phyloP scores from a whole-genome alignment of 495 filamentous ascomycete genomes.

The Talaromyces borbonicus region DNA sequence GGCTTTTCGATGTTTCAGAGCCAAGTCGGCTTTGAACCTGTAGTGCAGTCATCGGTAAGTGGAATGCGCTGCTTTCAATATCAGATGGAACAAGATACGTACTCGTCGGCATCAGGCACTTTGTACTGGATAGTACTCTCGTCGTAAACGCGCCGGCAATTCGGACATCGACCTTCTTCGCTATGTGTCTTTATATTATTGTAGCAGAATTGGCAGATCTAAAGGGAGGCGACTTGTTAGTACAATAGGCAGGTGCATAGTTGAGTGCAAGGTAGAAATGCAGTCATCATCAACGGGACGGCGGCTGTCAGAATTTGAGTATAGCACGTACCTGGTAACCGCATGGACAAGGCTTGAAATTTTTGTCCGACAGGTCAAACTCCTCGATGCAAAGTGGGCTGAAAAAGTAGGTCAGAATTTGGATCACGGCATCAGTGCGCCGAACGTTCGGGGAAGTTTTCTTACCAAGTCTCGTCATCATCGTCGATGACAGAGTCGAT shows the following conservation, averaged over 20 bases:
- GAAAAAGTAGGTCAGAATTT: constrained; percentile 11
- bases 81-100: constrained; percentile 21
- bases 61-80: not conserved
- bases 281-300: too few relatives aligned
- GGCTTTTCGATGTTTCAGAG: constrained; percentile 83
- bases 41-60: constrained; percentile 1
- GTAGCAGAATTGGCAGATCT: constrained; percentile 99
- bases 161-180: constrained; percentile 90
- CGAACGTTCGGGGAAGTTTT: not conserved
- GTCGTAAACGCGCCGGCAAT: constrained; percentile 89
- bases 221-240: constrained; percentile 10
- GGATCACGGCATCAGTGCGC: not conserved
- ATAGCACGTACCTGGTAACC: constrained; percentile 75
- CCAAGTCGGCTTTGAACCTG: constrained; percentile 75
- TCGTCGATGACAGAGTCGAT: constrained; percentile 98
- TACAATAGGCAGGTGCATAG: constrained; percentile 1
- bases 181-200: constrained; percentile 92
- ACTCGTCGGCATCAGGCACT: constrained; percentile 88
- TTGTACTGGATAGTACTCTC: constrained; percentile 96
- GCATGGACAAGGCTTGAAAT: constrained; percentile 95
- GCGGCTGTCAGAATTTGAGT: not conserved
- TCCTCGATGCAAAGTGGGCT: constrained; percentile 98
- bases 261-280: too few relatives aligned
- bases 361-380: constrained; percentile 92
- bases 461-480: constrained; percentile 86